Conservation (phyloP, 108 stramenopile genomes). For the Pseudonitzschia multiseries region DNA sequence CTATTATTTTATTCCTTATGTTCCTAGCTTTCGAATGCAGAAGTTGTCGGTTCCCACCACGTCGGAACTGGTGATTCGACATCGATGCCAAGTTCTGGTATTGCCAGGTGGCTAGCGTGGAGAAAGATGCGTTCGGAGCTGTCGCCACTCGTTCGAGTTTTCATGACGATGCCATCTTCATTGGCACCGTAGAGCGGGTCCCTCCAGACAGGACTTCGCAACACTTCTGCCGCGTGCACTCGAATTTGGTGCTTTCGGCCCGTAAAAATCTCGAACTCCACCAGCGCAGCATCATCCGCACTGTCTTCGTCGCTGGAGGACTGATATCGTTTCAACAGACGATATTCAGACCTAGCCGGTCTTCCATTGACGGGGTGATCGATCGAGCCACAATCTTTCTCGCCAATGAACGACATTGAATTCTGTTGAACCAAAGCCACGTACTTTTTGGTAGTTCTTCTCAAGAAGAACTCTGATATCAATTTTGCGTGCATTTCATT, state of each 20-base stretch:
- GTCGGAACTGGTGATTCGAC: constrained; percentile 51
- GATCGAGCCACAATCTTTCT: constrained; percentile 23
- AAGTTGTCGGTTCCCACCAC: constrained; percentile 47
- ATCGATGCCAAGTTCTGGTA: constrained; percentile 47
- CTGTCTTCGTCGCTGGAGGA: neutral
- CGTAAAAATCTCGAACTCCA: constrained; percentile 60
- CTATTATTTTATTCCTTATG: neutral
- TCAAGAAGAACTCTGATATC: constrained; percentile 63
- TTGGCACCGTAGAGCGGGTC: constrained; percentile 45
- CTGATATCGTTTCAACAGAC: constrained; percentile 26
- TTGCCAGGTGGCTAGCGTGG: constrained; percentile 49
- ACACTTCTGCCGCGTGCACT: constrained; percentile 59
- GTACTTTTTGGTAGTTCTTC: constrained; percentile 61
- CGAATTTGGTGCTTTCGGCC: constrained; percentile 85
- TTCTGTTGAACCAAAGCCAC: constrained; percentile 44
- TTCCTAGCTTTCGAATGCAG: neutral
- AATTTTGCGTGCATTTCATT: constrained; percentile 60
- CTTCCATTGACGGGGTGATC: constrained; percentile 49
- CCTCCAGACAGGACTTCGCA: constrained; percentile 51
- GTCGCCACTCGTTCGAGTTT: neutral
- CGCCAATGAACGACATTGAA: constrained; percentile 1
- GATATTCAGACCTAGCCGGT: constrained; percentile 52
- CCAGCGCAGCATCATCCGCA: constrained; percentile 29
- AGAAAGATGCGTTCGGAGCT: constrained; percentile 50
- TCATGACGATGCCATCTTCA: neutral